Conservation (phyloP, 2,329 filamentous ascomycete genomes). For the Thelonectria rubi region DNA sequence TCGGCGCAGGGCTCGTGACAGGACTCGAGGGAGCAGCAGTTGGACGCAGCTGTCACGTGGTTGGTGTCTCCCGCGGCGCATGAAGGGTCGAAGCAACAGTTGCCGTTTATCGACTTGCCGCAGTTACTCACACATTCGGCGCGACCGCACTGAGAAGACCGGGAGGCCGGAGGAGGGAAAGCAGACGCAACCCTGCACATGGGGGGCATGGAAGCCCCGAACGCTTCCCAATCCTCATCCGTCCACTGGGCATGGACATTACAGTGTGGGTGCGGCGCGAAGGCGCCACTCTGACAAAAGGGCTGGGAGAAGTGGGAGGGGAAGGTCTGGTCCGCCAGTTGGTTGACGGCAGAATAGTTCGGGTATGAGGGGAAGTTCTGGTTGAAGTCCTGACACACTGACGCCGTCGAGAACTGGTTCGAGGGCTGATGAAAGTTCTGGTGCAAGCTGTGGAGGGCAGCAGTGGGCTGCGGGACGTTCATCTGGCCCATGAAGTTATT, state of each 20-base stretch:
- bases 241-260: background rate
- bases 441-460: slow-evolving; percentile 18
- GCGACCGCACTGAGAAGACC: slow-evolving; percentile 47
- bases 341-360: background rate
- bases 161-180: slow-evolving; percentile 45
- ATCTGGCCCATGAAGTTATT: slow-evolving; percentile 1
- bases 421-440: slow-evolving; percentile 23
- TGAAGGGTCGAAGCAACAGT: slow-evolving; percentile 50
- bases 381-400: background rate
- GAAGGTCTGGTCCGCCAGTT: background rate
- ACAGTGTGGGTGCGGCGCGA: background rate
- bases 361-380: background rate
- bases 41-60: slow-evolving; percentile 18
- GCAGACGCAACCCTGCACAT: slow-evolving; percentile 18
- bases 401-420: background rate
- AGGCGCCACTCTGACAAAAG: background rate
- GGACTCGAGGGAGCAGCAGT: slow-evolving; percentile 44
- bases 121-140: slow-evolving; percentile 48
- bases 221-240: background rate
- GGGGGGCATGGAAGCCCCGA: background rate
- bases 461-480: background rate
- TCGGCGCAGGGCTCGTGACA: slow-evolving; percentile 45
- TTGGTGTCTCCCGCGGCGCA: slow-evolving; percentile 43
- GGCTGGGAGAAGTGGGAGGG: background rate
- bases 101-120: slow-evolving; percentile 23